These are phyloP conservation scores for Leptographium procerum DNA, from an alignment of 2,329 filamentous ascomycete genomes.

Conservation along the genomic window DNA sequence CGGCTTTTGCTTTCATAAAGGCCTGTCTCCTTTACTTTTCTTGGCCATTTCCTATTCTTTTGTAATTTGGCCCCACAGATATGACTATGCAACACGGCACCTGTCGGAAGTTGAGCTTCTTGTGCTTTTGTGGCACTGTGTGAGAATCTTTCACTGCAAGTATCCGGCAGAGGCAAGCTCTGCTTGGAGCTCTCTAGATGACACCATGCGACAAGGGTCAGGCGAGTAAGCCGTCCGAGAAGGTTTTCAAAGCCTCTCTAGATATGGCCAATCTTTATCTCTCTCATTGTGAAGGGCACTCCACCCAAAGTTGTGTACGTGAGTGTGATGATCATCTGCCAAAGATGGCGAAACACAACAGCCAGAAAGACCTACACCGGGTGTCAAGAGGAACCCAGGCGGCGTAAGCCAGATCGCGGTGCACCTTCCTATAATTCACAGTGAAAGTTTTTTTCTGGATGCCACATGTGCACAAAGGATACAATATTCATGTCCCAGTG, in stretches of 20 bases:
- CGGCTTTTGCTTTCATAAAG: background rate
- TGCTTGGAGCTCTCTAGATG: background rate
- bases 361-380: background rate
- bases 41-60: background rate
- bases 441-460: no score
- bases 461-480: background rate
- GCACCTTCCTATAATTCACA: background rate
- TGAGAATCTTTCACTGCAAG: background rate
- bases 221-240: background rate
- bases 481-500: background rate
- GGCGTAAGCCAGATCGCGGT: background rate
- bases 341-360: background rate
- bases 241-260: background rate
- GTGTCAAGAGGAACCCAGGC: background rate
- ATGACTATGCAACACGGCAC: background rate
- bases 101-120: background rate
- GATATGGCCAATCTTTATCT: background rate
- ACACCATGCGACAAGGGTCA: background rate
- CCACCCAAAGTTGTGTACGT: background rate
- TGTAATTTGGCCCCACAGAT: background rate
- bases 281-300: background rate
- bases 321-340: no score
- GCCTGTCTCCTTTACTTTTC: background rate
- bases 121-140: conserved; percentile 1
- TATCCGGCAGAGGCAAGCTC: background rate